Evolutionary conservation across 2,329 filamentous ascomycete species (phyloP), one percentile per base, ranked within the genome.

Genomic region (Gremmenia infestans): DNA sequence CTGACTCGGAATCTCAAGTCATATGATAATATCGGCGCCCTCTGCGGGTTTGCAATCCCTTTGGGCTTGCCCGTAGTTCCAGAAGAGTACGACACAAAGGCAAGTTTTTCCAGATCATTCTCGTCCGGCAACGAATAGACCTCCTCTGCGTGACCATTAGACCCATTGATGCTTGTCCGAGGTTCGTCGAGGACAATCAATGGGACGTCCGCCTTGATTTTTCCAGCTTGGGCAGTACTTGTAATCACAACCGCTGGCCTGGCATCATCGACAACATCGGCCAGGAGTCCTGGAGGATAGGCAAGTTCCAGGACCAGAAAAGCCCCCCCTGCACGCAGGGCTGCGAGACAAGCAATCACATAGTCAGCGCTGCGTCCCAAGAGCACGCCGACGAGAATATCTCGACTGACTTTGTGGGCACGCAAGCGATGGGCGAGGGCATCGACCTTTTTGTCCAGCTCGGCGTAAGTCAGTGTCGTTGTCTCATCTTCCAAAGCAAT

Each of bases 1-100:
- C 83, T 87, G 49, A 92, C 71, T 9, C 74, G 76, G 66, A 92
- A 92, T 70, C 89, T 77, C 60, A 90, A 71, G 63, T 89, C 77
- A 68, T 92, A 92, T 6, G 88, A 92, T 28, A 81, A 78, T 1
- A 92, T 85, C 0, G 88, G 78, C 15, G 88, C 88, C 65, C 82
- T 78, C 70, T 92, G 88, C 2, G 88, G 85, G 68, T 92, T 92
- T 53, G 86, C 87, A 67, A 93, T 92, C 53, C 91, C 91, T 72
- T 95, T 96, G 0, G 91, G 90, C 6, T 83, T 71, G 1, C 89
- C 90, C 0, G 90, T 95, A 0, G 90, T 94, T n/a, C 90, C 85
- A 53, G 85, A 89, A 0, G 91, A 95, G 69, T 95, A 93, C 1
- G 87, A 87, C n/a, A 92, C 87, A 68, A 92, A 93, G 17, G 86